phyloP scores from a whole-genome alignment of 495 filamentous ascomycete species.

The Penicillium paxilli region DNA sequence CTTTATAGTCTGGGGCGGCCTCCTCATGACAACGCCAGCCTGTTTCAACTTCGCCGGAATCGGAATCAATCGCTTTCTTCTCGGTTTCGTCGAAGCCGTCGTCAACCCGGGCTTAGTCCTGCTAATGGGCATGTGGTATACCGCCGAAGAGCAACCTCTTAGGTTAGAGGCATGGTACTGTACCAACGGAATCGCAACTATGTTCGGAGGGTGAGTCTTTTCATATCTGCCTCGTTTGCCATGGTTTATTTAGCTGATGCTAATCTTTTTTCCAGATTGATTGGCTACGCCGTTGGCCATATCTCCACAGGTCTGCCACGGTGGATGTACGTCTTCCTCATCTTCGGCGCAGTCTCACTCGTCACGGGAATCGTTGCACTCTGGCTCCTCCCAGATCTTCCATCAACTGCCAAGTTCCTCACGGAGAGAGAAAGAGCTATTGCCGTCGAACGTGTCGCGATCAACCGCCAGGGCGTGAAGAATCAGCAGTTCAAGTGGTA shows the following conservation, averaged over 20 bases:
- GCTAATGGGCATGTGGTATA: constrained; percentile 60
- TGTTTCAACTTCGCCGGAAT: constrained; percentile 45
- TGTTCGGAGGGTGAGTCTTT: constrained; percentile 48
- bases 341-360: constrained; percentile 43
- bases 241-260: neutral
- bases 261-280: constrained; percentile 42
- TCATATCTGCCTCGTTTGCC: neutral
- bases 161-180: constrained; percentile 55
- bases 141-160: constrained; percentile 52
- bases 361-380: constrained; percentile 35
- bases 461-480: constrained; percentile 47
- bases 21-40: constrained; percentile 41
- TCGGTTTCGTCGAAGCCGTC: constrained; percentile 55
- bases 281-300: constrained; percentile 56
- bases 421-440: constrained; percentile 38
- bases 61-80: constrained; percentile 47
- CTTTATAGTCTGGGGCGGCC: constrained; percentile 36
- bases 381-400: constrained; percentile 43
- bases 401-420: constrained; percentile 47
- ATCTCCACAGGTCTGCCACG: constrained; percentile 39
- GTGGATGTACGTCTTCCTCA: constrained; percentile 54
- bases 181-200: constrained; percentile 56
- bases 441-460: constrained; percentile 44
- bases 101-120: constrained; percentile 59
- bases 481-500: constrained; percentile 49